Conservation (phyloP, 1,139 yeast genomes). For the Candida sp. region DNA sequence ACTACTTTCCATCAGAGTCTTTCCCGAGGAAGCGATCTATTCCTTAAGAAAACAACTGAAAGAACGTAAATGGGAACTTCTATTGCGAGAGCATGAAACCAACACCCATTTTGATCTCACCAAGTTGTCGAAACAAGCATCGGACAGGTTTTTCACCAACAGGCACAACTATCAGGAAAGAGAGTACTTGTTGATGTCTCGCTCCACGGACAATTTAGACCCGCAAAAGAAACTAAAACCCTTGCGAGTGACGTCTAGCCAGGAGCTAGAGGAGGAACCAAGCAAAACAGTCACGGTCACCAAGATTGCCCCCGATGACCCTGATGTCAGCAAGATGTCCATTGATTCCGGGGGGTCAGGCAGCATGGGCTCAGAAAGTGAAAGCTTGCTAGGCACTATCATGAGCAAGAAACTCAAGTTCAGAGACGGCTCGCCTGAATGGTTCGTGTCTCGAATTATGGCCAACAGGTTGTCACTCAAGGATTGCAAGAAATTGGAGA, state of each 20-base stretch:
- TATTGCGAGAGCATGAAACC: constrained; percentile 46
- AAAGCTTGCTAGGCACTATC: constrained; percentile 3
- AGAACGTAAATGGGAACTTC: constrained; percentile 49
- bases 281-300: constrained; percentile 8
- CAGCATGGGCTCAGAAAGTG: constrained; percentile 4
- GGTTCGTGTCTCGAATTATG: constrained; percentile 46
- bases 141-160: constrained; percentile 5
- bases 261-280: not conserved
- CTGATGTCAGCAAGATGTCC: constrained; percentile 8
- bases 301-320: constrained; percentile 7
- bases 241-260: not conserved
- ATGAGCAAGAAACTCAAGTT: constrained; percentile 21
- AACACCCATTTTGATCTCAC: constrained; percentile 41
- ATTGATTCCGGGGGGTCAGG: constrained; percentile 11
- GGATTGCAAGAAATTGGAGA: constrained; percentile 41
- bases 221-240: constrained; percentile 1
- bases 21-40: constrained; percentile 37
- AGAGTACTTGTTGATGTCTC: constrained; percentile 1
- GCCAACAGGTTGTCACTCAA: constrained; percentile 35
- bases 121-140: constrained; percentile 16
- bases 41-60: constrained; percentile 36
- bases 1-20: constrained; percentile 40
- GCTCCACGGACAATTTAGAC: not conserved
- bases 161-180: constrained; percentile 6
- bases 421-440: constrained; percentile 48